A percentile compares a stretch with the other conserved stretches of the same genome.
These are phyloP conservation scores for Notholithocarpus densiflorus DNA, from an alignment of 306 rosid species.

Conservation along the genomic window DNA sequence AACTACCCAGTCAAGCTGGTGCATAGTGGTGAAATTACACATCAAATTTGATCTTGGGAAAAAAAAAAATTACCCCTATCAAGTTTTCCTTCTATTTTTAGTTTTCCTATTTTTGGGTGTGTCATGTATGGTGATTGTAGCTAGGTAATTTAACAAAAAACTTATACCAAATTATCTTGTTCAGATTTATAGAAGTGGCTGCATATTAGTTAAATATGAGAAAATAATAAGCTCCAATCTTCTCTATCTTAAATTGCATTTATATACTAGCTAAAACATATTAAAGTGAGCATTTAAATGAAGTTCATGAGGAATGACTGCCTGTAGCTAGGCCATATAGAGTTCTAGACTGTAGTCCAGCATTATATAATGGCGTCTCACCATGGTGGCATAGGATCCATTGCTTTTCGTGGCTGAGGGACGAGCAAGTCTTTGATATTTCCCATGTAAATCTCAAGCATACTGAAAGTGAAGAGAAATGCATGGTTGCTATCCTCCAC, in stretches of 20 bases:
- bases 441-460: slow-evolving; percentile 49
- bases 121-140: neutral
- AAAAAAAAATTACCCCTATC: neutral
- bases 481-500: slow-evolving; percentile 29
- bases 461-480: slow-evolving; percentile 36
- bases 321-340: neutral
- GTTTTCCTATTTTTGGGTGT: neutral
- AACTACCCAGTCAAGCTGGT: neutral
- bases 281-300: neutral
- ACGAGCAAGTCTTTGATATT: slow-evolving; percentile 40
- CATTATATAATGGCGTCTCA: neutral
- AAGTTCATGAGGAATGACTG: neutral
- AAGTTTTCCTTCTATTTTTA: neutral
- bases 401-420: slow-evolving; percentile 29
- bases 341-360: neutral
- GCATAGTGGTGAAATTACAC: neutral
- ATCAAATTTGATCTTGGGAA: neutral
- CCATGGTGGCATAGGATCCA: slow-evolving; percentile 32
- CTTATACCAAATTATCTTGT: neutral
- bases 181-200: neutral
- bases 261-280: neutral
- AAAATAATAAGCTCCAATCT: neutral
- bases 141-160: neutral
- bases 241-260: neutral
- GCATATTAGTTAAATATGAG: neutral